These are phyloP conservation scores for Aspergillus taichungensis DNA, from an alignment of 495 filamentous ascomycete genomes.

Conservation along the genomic window DNA sequence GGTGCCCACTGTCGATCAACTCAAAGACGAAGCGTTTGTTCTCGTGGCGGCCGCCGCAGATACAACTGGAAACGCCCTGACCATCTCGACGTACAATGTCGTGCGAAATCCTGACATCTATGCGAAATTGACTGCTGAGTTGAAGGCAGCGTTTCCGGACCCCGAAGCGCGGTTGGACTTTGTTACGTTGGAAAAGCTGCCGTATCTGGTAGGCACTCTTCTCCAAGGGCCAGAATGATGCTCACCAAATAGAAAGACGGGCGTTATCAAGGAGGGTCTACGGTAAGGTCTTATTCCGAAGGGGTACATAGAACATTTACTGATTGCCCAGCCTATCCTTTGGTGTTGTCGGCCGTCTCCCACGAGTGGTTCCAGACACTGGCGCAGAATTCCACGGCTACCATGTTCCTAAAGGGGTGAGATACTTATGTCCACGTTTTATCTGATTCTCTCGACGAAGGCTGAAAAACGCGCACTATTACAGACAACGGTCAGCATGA, in stretches of 20 bases:
- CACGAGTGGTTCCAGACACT: constrained; percentile 17
- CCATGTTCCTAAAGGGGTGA: constrained; percentile 15
- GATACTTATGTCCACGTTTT: background rate
- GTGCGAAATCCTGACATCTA: constrained; percentile 23
- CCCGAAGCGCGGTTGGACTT: constrained; percentile 11
- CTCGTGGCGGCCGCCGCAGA: constrained; percentile 27
- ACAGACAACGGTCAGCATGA: constrained; percentile 19
- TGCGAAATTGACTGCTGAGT: constrained; percentile 17
- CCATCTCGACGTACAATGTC: constrained; percentile 27
- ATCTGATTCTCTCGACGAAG: background rate
- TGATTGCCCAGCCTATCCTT: constrained; percentile 16
- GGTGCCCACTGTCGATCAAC: constrained; percentile 11
- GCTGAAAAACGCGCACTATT: background rate
- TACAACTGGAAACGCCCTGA: constrained; percentile 33
- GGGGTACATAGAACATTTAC: background rate
- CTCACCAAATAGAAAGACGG: constrained; percentile 10
- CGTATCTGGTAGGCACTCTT: constrained; percentile 21
- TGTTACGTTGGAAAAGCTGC: constrained; percentile 19
- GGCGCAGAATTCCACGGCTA: constrained; percentile 20
- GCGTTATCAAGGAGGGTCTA: constrained; percentile 21
- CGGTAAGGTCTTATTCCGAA: constrained; percentile 3
- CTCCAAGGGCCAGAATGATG: background rate
- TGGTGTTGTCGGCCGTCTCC: constrained; percentile 20
- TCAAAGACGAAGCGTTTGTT: constrained; percentile 25
- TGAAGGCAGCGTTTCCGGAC: constrained; percentile 25